Evolutionary conservation across 2,329 filamentous ascomycete species (phyloP), one percentile per base, ranked within the genome.

Genomic region (Botryotinia globosa): DNA sequence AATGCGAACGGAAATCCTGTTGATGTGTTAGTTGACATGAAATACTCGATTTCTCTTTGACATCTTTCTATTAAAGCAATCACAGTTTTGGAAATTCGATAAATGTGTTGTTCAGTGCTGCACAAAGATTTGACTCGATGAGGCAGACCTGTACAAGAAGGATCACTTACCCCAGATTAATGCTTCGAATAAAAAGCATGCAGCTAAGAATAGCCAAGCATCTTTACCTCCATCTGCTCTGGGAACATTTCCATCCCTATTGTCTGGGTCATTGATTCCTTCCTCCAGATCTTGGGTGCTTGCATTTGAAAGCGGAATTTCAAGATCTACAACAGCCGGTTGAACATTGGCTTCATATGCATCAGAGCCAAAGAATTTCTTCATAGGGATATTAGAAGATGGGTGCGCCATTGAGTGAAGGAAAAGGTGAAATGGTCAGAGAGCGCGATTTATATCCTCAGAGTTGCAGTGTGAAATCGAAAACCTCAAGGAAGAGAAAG

Each of bases 181-280:
- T 37, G 84, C 82, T 73, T 89, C 87, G 18, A 88, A 81, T 65
- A 87, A 78, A 75, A 87, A 87, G 76, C 85, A 85, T 3, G 82
- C 83, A 20, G 81, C 81, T 22, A 88, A 78, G 69, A 87, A 85
- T 2, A 86, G 74, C 83, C 85, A 87, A 6, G 87, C 86, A 69
- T 84, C 82, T 77, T 81, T 85, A 1, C 86, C 86, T 20, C 81
- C 79, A 77, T 88, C 87, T 4, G 82, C 82, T n/a, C 80, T 82
- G 2, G 85, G 83, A 18, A 76, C 14, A 34, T 34, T 63, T 9
- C 32, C 44, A 37, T 56, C 45, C 45, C 22, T n/a, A 39, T 71
- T 32, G 20, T 42, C n/a, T 22, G 18, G 18, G n/a, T 10, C 37
- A 32, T n/a, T 22, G 4, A 12, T 25, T 20, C 45, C 45, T 54